These are phyloP conservation scores for Haemoproteus tartakovskyi DNA, from an alignment of 169 alveolate genomes.

Conservation along the genomic window DNA sequence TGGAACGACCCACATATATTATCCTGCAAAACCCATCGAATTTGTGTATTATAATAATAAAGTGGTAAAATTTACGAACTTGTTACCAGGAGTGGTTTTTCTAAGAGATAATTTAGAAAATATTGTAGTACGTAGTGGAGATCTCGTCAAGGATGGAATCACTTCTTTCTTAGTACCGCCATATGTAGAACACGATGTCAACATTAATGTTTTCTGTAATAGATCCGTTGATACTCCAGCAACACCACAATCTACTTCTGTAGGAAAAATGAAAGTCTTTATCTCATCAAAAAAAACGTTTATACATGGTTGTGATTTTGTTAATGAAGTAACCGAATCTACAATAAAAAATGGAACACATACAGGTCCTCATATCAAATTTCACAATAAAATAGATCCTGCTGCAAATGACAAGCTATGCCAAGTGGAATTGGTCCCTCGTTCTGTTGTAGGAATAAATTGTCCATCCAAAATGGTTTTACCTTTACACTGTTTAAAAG, in stretches of 20 bases:
- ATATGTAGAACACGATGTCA: conserved; percentile 16
- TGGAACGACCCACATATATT: conserved; percentile 35
- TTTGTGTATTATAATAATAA: conserved; percentile 6
- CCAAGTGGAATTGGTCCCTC: conserved; percentile 1
- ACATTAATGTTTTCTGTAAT: conserved; percentile 33
- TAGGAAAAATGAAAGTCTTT: conserved; percentile 12
- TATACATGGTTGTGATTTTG: conserved; percentile 34
- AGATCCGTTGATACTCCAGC: conserved; percentile 8
- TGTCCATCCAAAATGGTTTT: conserved; percentile 11
- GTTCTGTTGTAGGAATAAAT: conserved; percentile 23
- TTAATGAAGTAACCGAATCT: too few relatives aligned
- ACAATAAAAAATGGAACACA: too few relatives aligned
- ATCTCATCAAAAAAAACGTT: conserved; percentile 17
- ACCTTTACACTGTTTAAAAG: conserved; percentile 23
- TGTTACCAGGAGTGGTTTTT: conserved; percentile 16
- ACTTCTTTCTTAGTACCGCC: conserved; percentile 31
- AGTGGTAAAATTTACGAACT: conserved; percentile 2
- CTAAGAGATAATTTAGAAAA: not conserved
- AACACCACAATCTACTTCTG: conserved; percentile 9
- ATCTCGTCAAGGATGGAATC: conserved; percentile 15
- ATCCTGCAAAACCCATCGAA: conserved; percentile 17
- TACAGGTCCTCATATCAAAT: not conserved
- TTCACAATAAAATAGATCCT: conserved; percentile 5
- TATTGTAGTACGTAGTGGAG: too few relatives aligned
- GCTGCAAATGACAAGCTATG: not conserved